A percentile compares a stretch with the other conserved stretches of the same genome.
Evolutionary conservation across 257 asterid species (phyloP).

Genomic region (Solanum clarkiae): DNA sequence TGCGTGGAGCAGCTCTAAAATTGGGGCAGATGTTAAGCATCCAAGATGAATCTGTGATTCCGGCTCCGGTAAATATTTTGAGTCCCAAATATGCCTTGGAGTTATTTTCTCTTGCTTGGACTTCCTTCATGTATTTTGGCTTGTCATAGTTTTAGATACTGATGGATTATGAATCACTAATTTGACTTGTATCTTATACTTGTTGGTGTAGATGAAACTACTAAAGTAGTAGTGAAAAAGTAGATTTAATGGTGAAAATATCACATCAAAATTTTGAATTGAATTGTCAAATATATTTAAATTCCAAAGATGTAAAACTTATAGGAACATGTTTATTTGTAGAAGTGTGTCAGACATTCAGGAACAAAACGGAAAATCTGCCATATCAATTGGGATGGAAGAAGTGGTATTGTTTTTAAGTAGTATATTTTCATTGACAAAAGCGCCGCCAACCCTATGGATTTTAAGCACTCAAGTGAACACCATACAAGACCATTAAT

Average conservation of each 20-base stretch:
- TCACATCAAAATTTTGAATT: not conserved
- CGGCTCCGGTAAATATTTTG: constrained; percentile 65
- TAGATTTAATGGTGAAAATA: not conserved
- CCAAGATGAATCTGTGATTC: constrained; percentile 89
- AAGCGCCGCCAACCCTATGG: not conserved
- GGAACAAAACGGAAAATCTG: not conserved
- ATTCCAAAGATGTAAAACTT: not conserved
- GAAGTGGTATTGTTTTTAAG: not conserved
- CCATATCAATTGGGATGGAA: not conserved
- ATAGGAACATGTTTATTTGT: not conserved
- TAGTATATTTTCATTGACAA: not conserved
- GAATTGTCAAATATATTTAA: not conserved
- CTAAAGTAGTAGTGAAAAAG: not conserved
- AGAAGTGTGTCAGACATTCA: not conserved
- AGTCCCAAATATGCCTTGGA: not conserved
- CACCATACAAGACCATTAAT: not conserved
- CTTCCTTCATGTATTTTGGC: not conserved
- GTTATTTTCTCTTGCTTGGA: not conserved
- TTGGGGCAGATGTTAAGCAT: constrained; percentile 96
- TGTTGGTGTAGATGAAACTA: not conserved
- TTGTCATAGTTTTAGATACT: not conserved
- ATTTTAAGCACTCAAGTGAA: not conserved
- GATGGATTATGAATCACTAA: not conserved
- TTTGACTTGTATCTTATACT: not conserved
- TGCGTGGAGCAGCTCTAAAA: constrained; percentile 99